Conservation (phyloP, 352 stramenopile species). For the Globisporangium alternatum region DNA sequence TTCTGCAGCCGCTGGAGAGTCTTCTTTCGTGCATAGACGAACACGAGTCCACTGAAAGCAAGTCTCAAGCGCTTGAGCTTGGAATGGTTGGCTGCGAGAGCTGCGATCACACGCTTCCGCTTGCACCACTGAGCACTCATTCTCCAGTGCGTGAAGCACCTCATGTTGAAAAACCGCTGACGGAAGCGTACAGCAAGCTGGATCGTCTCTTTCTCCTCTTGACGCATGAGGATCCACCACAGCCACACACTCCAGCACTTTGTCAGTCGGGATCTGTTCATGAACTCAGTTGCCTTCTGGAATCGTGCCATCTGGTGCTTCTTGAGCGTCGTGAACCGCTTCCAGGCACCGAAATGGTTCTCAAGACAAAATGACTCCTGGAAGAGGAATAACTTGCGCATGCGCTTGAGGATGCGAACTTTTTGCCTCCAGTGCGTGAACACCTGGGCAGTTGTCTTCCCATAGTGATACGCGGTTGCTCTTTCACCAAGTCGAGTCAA, state of each 20-base stretch:
- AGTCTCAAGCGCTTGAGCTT: neutral
- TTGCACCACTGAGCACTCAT: constrained; percentile 16
- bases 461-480: constrained; percentile 7
- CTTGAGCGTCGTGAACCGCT: constrained; percentile 23
- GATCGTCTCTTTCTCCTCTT: constrained; percentile 28
- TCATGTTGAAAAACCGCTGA: constrained; percentile 32
- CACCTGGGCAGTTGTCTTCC: constrained; percentile 2
- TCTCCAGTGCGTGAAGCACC: constrained; percentile 36
- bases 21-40: neutral
- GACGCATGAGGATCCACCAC: constrained; percentile 17
- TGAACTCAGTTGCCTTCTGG: constrained; percentile 26
- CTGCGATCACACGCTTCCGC: constrained; percentile 17
- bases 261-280: constrained; percentile 18
- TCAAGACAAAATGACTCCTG: constrained; percentile 33
- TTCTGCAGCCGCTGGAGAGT: neutral
- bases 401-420: constrained; percentile 28
- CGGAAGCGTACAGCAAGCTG: constrained; percentile 32
- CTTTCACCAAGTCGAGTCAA: neutral
- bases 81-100: neutral
- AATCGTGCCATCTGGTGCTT: constrained; percentile 29
- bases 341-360: constrained; percentile 51
- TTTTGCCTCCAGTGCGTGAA: constrained; percentile 27
- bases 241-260: constrained; percentile 41
- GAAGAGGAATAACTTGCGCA: constrained; percentile 34
- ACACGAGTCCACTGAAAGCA: neutral